Evolutionary conservation across 495 filamentous ascomycete genomes (phyloP), one percentile per base, ranked within the genome.

Genomic region (Podospora conica): DNA sequence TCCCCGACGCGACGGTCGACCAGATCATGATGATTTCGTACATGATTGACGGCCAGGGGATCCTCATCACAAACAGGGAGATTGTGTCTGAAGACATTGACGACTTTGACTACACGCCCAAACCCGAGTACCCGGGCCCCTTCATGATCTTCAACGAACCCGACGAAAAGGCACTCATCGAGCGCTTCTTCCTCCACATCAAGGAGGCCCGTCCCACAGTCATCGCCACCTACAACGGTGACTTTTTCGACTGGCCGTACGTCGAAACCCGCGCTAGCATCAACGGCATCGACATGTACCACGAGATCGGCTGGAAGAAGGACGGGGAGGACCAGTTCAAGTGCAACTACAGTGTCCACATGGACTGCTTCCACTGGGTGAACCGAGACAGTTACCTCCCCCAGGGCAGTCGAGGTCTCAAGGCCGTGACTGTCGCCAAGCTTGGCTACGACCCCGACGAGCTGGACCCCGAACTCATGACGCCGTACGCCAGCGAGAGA

Each of bases 11-110:
- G 0, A 83, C 91, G 2, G 88, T 96, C 68, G 95, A 99, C 78
- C 95, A 96, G 77, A 88, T 99, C 70, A 99, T 99, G 94, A 99
- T 99, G 95, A 96, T 99, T 70, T 98, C 96, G 18, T 99, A 98
- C 79, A 99, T 99, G 95, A 98, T 99, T 68, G 95, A 99, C 71
- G 95, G 96, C 1, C 94, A 97, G 78, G 95, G 95, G 15, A 98
- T 99, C 74, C 79, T 99, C 7, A 97, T 99, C 74, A 99, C 96
- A 7, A 99, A 99, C 75, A 86, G 96, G 68, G 94, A 98, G 76
- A 96, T 99, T 64, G 92, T 99, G 11, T 97, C 96, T 0, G 93
- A 98, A 75, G 93, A 99, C 74, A 99, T 99, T 69, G 82, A 89
- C 55, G 96, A 99, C 76, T 99, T 99, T 72, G 95, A 99, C 69